Percentiles rank a stretch among this genome's conserved stretches.
Conservation (phyloP, 208 protist genomes). For the Vickermania ingenoplastis region DNA sequence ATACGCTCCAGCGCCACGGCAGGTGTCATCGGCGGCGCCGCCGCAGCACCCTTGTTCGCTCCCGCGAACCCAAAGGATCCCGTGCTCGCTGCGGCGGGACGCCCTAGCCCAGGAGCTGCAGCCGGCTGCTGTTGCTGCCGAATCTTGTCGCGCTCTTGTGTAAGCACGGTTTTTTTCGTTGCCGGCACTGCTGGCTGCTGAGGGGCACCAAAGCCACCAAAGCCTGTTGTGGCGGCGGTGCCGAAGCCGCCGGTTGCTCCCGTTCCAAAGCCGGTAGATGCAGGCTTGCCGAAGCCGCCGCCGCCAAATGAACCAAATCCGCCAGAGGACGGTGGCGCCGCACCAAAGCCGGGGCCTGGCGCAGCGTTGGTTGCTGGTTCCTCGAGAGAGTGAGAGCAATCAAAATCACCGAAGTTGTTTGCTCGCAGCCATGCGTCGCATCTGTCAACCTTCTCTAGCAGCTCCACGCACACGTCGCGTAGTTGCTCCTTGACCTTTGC, state of each 20-base stretch:
- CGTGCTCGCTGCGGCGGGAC: not conserved
- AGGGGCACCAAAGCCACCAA: not conserved
- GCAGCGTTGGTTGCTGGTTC: slow-evolving; percentile 25
- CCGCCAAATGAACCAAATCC: not conserved
- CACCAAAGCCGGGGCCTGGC: slow-evolving; percentile 1
- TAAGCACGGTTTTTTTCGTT: slow-evolving; percentile 24
- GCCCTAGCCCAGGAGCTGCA: too few relatives aligned
- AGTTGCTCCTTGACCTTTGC: slow-evolving; percentile 48
- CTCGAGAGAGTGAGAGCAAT: slow-evolving; percentile 49
- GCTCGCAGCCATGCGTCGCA: slow-evolving; percentile 52
- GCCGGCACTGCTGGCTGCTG: not conserved
- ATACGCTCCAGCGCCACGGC: slow-evolving; percentile 36
- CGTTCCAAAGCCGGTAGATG: not conserved
- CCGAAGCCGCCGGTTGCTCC: not conserved
- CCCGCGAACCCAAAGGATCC: not conserved
- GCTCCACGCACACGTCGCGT: slow-evolving; percentile 29
- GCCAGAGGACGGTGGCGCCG: slow-evolving; percentile 1
- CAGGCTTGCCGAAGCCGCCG: not conserved
- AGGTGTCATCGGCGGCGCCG: not conserved
- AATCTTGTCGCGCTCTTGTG: slow-evolving; percentile 25
- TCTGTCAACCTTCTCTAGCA: slow-evolving; percentile 46
- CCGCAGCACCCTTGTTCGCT: not conserved
- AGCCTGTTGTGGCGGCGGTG: not conserved
- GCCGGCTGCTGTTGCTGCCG: slow-evolving; percentile 17
- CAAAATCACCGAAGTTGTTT: slow-evolving; percentile 39